phyloP scores from a whole-genome alignment of 1,284 basidiomycete species.

The Cronartium quercuum region DNA sequence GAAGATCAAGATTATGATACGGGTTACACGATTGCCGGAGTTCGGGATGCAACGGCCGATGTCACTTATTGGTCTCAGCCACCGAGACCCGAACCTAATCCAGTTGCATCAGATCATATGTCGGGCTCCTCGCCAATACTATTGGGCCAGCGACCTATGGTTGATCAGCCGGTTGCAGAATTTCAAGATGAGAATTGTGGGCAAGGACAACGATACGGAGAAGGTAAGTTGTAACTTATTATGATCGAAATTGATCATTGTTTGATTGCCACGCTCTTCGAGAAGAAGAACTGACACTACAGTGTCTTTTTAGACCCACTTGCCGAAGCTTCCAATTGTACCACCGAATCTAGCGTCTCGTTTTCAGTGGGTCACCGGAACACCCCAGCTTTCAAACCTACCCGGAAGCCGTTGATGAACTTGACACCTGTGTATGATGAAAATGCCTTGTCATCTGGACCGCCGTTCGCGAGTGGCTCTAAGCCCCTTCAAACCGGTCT shows the following conservation, averaged over 20 bases:
- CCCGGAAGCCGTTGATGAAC: constrained; percentile 32
- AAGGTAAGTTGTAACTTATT: not conserved
- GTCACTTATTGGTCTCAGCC: constrained; percentile 39
- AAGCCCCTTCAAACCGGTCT: not conserved
- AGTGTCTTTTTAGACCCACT: not conserved
- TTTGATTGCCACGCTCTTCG: not conserved
- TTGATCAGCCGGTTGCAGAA: not conserved
- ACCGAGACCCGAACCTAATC: not conserved
- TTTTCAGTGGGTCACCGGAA: not conserved
- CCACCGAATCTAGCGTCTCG: not conserved
- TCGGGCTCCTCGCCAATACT: not conserved
- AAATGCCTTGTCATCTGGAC: constrained; percentile 8
- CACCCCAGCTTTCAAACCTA: constrained; percentile 23
- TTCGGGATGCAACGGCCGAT: constrained; percentile 35
- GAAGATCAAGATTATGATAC: constrained; percentile 24
- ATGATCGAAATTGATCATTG: too few species aligned
- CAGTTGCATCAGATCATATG: not conserved
- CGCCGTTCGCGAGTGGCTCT: not conserved
- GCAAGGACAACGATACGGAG: not conserved
- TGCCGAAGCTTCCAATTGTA: not conserved
- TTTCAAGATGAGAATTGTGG: not conserved
- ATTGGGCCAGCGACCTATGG: not conserved
- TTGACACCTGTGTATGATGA: constrained; percentile 25
- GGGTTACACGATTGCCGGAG: constrained; percentile 4
- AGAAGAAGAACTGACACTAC: not conserved